phyloP scores from a whole-genome alignment of 164 flowering plant species.

The Kalanchoe fedtschenkoi region DNA sequence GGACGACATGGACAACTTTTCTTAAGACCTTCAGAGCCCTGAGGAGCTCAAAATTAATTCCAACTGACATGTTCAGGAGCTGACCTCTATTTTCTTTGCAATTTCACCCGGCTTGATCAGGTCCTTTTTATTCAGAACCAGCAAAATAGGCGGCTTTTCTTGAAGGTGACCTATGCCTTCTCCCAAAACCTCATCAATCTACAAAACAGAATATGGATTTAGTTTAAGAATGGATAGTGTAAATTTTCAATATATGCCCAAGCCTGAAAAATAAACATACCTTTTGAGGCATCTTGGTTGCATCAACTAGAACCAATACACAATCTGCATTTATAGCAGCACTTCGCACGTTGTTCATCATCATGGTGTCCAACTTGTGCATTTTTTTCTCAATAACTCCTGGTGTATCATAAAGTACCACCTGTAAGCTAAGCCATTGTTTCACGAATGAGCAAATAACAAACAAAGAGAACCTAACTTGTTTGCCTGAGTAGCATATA shows the following conservation, averaged over 20 bases:
- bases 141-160: constrained; percentile 57
- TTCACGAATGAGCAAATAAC: not conserved
- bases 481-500: not conserved
- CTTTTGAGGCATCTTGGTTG: constrained; percentile 70
- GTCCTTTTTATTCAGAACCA: constrained; percentile 90
- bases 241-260: constrained; percentile 1
- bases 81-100: constrained; percentile 85
- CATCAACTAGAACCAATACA: constrained; percentile 87
- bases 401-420: constrained; percentile 93
- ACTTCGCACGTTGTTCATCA: constrained; percentile 95
- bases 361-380: constrained; percentile 93
- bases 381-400: constrained; percentile 93
- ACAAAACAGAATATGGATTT: constrained; percentile 11
- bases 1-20: not conserved
- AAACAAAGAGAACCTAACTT: not conserved
- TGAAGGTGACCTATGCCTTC: constrained; percentile 56
- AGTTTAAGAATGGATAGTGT: not conserved
- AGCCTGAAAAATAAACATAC: constrained; percentile 26
- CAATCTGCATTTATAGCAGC: constrained; percentile 88
- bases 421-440: constrained; percentile 44
- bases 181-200: constrained; percentile 86
- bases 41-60: not conserved
- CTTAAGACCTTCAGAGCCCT: not conserved
- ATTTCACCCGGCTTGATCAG: constrained; percentile 94
- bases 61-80: constrained; percentile 7